Conservation (phyloP, 2,329 filamentous ascomycete species). For the Coniochaeta sp. region DNA sequence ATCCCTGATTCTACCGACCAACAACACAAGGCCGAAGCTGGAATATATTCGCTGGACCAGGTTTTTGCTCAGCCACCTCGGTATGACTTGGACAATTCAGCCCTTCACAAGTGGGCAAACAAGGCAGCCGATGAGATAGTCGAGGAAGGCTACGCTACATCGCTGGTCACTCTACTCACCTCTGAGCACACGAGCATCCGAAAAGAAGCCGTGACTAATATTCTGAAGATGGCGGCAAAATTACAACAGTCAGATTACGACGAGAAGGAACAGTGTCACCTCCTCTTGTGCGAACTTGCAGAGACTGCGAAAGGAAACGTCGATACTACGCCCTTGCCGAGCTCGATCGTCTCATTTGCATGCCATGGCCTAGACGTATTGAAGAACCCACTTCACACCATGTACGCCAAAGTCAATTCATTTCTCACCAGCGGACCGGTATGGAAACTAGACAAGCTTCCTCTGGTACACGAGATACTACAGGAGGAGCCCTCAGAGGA, state of each 20-base stretch:
- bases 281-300: constrained; percentile 70
- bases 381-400: constrained; percentile 66
- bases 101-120: constrained; percentile 58
- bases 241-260: constrained; percentile 62
- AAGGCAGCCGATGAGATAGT: constrained; percentile 74
- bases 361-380: constrained; percentile 62
- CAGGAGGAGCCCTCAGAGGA: constrained; percentile 63
- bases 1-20: constrained; percentile 6
- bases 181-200: constrained; percentile 70
- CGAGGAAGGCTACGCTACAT: constrained; percentile 65
- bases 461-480: constrained; percentile 58
- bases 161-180: constrained; percentile 66
- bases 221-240: constrained; percentile 57
- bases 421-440: constrained; percentile 72
- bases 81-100: constrained; percentile 40
- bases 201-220: constrained; percentile 64
- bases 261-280: constrained; percentile 70
- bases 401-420: constrained; percentile 80
- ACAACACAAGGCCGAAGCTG: neutral
- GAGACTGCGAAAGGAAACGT: constrained; percentile 60
- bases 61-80: constrained; percentile 41
- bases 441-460: constrained; percentile 68
- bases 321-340: constrained; percentile 55
- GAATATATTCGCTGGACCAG: constrained; percentile 37
- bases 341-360: constrained; percentile 69